Percentiles rank a stretch among this genome's conserved stretches.
Conservation (phyloP, 2,329 filamentous ascomycete genomes). For the Sodiomyces alkalinus region DNA sequence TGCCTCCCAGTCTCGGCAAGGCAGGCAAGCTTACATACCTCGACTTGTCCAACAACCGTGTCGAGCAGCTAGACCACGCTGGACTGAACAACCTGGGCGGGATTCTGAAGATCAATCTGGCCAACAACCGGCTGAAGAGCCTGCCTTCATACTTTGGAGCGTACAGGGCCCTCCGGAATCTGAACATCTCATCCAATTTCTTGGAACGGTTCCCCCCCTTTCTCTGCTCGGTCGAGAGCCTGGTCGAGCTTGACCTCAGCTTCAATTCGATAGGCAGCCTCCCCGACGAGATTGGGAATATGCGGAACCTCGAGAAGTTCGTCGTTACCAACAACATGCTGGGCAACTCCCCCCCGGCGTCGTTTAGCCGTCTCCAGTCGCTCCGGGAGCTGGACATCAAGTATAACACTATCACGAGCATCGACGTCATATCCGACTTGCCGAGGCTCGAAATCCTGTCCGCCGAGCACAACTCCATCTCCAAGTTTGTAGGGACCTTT, state of each 20-base stretch:
- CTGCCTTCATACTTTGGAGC: conserved; percentile 71
- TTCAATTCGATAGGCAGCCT: conserved; percentile 81
- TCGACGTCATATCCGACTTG: conserved; percentile 72
- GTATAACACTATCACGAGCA: conserved; percentile 79
- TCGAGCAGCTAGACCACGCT: conserved; percentile 77
- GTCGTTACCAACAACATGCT: conserved; percentile 91
- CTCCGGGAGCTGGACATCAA: conserved; percentile 87
- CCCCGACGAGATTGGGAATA: conserved; percentile 61
- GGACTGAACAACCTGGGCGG: conserved; percentile 62
- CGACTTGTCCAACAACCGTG: conserved; percentile 85
- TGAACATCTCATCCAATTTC: conserved; percentile 91
- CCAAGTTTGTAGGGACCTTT: conserved; percentile 81
- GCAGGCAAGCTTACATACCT: conserved; percentile 73
- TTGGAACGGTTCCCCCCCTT: conserved; percentile 74
- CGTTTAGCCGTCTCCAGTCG: conserved; percentile 58
- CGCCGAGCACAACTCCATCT: conserved; percentile 85
- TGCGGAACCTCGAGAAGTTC: conserved; percentile 75
- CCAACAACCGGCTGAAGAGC: conserved; percentile 75
- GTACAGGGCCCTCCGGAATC: conserved; percentile 62
- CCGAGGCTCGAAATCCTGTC: conserved; percentile 79
- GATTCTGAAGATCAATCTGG: conserved; percentile 77
- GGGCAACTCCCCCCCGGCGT: conserved; percentile 55
- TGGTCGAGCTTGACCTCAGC: conserved; percentile 90
- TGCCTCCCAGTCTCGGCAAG: conserved; percentile 71
- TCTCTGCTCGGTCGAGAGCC: conserved; percentile 62